Conservation (phyloP, 768 basidiomycete genomes). For the Paxillus ammoniavirescens region DNA sequence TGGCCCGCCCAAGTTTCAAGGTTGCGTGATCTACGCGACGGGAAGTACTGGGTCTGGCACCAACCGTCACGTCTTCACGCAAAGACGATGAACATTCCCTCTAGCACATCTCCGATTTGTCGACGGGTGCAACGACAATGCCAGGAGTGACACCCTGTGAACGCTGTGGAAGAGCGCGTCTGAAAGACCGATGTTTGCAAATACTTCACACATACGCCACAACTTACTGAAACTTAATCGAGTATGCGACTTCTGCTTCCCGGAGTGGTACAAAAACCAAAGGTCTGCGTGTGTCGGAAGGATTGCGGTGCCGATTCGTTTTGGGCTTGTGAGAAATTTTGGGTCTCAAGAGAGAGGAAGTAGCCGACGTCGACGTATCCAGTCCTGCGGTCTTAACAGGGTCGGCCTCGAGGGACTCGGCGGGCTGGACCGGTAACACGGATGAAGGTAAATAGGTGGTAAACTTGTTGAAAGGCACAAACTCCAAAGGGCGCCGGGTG, state of each 20-base stretch:
- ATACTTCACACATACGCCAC: neutral
- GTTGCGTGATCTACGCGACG: neutral
- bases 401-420: neutral
- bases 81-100: neutral
- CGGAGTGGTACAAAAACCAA: constrained; percentile 23
- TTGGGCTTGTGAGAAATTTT: neutral
- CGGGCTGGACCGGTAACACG: neutral
- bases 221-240: constrained; percentile 26
- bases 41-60: neutral
- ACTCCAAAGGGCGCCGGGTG: constrained; percentile 25
- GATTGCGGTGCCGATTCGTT: neutral
- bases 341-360: neutral
- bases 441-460: neutral
- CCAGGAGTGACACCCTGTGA: neutral
- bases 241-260: constrained; percentile 28
- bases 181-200: constrained; percentile 2
- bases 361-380: neutral
- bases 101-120: no score
- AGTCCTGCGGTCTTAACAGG: neutral
- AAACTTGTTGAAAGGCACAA: constrained; percentile 27
- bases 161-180: constrained; percentile 2
- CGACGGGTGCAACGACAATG: no score
- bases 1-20: neutral
- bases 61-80: neutral
- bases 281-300: constrained; percentile 10